phyloP scores from a whole-genome alignment of 2,329 filamentous ascomycete genomes.

The Fusarium falciforme region DNA sequence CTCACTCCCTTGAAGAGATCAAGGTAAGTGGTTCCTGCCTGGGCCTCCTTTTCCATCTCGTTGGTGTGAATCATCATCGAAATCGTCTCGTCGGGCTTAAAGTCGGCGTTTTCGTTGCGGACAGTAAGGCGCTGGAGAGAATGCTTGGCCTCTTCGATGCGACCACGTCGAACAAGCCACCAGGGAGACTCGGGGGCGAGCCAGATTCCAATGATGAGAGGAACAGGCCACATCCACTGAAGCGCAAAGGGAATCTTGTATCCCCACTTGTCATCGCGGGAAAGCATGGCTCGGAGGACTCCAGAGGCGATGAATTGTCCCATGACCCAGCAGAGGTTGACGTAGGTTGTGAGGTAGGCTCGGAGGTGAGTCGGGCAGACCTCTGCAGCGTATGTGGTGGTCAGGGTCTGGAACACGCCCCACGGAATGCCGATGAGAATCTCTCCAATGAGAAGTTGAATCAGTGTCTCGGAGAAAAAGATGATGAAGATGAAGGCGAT shows the following conservation, averaged over 20 bases:
- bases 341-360: constrained; percentile 61
- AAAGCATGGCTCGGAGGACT: constrained; percentile 55
- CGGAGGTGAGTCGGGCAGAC: constrained; percentile 58
- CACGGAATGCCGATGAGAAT: constrained; percentile 61
- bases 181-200: constrained; percentile 63
- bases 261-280: constrained; percentile 53
- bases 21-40: constrained; percentile 54
- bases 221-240: constrained; percentile 62
- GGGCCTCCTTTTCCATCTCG: constrained; percentile 56
- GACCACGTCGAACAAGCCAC: constrained; percentile 59
- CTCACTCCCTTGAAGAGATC: constrained; percentile 62
- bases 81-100: constrained; percentile 57
- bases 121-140: constrained; percentile 54
- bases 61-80: constrained; percentile 65
- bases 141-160: constrained; percentile 52
- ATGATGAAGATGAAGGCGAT: constrained; percentile 60
- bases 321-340: constrained; percentile 63
- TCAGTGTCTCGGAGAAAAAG: constrained; percentile 58
- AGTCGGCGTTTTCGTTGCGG: constrained; percentile 49
- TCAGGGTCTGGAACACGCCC: constrained; percentile 60
- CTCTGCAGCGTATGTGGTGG: constrained; percentile 61
- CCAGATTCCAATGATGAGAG: constrained; percentile 55
- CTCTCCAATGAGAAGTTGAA: constrained; percentile 57
- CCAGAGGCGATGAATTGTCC: constrained; percentile 60
- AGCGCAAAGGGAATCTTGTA: constrained; percentile 62